Conservation (phyloP, 2,329 filamentous ascomycete species). For the Amauroascus niger region DNA sequence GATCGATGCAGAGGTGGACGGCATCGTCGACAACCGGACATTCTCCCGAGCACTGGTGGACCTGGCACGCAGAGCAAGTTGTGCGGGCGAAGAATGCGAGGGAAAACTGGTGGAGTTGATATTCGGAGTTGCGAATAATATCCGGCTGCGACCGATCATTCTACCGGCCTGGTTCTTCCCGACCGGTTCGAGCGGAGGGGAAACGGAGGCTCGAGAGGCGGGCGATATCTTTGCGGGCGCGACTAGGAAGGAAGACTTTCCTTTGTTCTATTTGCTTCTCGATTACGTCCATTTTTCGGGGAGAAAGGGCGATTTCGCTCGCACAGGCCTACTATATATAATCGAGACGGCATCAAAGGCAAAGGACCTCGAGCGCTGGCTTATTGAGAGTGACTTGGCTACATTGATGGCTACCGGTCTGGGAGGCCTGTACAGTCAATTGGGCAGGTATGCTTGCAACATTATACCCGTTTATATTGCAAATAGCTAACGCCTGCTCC, state of each 20-base stretch:
- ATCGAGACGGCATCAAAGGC: slow-evolving; percentile 87
- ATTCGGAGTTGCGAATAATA: slow-evolving; percentile 95
- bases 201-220: slow-evolving; percentile 33
- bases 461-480: slow-evolving; percentile 47
- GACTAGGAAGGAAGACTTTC: slow-evolving; percentile 85
- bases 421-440: slow-evolving; percentile 63
- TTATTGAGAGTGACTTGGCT: slow-evolving; percentile 90
- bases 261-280: slow-evolving; percentile 87
- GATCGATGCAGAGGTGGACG: slow-evolving; percentile 93
- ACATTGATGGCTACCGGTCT: slow-evolving; percentile 95
- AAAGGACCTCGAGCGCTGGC: slow-evolving; percentile 79
- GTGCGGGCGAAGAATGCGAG: slow-evolving; percentile 62
- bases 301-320: slow-evolving; percentile 86
- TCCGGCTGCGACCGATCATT: slow-evolving; percentile 77
- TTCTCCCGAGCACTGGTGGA: slow-evolving; percentile 85
- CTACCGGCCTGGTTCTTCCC: slow-evolving; percentile 85
- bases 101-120: slow-evolving; percentile 82
- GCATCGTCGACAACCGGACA: slow-evolving; percentile 73
- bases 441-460: slow-evolving; percentile 45
- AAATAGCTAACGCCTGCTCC: slow-evolving; percentile 47
- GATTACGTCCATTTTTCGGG: slow-evolving; percentile 96
- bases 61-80: slow-evolving; percentile 62
- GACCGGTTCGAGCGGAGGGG: slow-evolving; percentile 32
- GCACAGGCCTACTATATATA: slow-evolving; percentile 87
- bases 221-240: slow-evolving; percentile 66